Evolutionary conservation across 108 stramenopile species (phyloP).

Genomic region (Nitzschia sp.): DNA sequence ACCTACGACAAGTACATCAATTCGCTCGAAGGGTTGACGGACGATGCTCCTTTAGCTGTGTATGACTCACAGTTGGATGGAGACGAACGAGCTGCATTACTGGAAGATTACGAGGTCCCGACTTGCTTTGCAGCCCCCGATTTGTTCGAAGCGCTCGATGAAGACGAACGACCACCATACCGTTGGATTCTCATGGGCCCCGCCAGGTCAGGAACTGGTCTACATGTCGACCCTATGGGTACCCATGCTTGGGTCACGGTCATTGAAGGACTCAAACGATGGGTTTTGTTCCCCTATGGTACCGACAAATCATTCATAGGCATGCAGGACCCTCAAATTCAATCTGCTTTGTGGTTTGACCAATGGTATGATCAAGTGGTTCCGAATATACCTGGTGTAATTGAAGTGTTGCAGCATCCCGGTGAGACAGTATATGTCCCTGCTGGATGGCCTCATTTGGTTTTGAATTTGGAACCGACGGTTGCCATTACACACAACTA

Average conservation of each 20-base stretch:
- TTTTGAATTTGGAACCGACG: constrained; percentile 74
- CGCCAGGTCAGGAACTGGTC: constrained; percentile 73
- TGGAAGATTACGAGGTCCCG: constrained; percentile 69
- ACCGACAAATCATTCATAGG: constrained; percentile 53
- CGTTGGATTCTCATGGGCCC: constrained; percentile 85
- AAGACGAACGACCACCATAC: constrained; percentile 60
- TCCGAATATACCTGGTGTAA: constrained; percentile 13
- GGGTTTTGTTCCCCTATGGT: constrained; percentile 79
- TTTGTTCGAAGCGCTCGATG: constrained; percentile 53
- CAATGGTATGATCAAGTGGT: constrained; percentile 35
- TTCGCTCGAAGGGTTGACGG: constrained; percentile 52
- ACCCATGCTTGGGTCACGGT: constrained; percentile 87
- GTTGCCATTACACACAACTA: constrained; percentile 89
- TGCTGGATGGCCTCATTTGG: constrained; percentile 84
- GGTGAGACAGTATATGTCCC: constrained; percentile 88
- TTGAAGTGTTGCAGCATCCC: constrained; percentile 72
- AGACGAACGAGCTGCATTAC: constrained; percentile 44
- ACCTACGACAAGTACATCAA: constrained; percentile 71
- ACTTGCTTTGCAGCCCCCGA: constrained; percentile 62
- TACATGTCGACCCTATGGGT: constrained; percentile 83
- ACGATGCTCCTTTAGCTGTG: constrained; percentile 81
- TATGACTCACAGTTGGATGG: constrained; percentile 78
- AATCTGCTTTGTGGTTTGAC: constrained; percentile 70
- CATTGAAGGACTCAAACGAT: constrained; percentile 73
- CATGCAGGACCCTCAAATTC: constrained; percentile 73